A percentile compares a stretch with the other conserved stretches of the same genome.
Evolutionary conservation across 2,329 filamentous ascomycete species (phyloP).

Genomic region (Lecanicillium sp.): DNA sequence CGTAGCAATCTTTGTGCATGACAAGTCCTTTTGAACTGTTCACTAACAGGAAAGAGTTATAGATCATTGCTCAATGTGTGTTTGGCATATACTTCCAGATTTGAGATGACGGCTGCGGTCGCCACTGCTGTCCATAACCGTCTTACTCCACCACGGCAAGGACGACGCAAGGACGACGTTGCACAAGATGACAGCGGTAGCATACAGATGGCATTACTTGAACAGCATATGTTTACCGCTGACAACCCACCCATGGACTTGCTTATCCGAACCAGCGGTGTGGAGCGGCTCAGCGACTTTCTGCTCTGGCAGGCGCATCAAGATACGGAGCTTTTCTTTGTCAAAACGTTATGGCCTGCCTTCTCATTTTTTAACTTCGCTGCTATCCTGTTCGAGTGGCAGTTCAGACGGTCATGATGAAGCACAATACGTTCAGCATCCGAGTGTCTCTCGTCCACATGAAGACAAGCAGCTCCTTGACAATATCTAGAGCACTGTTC

Average conservation of each 20-base stretch:
- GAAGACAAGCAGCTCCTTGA: no score
- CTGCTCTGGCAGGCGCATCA: slow-evolving; percentile 93
- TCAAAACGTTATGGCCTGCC: slow-evolving; percentile 83
- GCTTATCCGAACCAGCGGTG: slow-evolving; percentile 80
- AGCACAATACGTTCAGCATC: no score
- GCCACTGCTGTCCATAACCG: slow-evolving; percentile 74
- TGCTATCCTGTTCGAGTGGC: slow-evolving; percentile 80
- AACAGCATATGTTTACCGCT: slow-evolving; percentile 72
- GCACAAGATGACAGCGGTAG: slow-evolving; percentile 43
- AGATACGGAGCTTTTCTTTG: slow-evolving; percentile 75
- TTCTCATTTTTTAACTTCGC: slow-evolving; percentile 84
- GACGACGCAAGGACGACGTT: slow-evolving; percentile 23
- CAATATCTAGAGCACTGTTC: no score
- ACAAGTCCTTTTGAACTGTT: no score
- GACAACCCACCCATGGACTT: slow-evolving; percentile 75
- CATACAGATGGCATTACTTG: slow-evolving; percentile 70
- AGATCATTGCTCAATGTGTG: slow-evolving; percentile 69
- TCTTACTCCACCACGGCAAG: slow-evolving; percentile 58
- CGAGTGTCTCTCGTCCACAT: no score
- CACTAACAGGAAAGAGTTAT: not conserved
- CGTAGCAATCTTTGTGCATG: slow-evolving; percentile 16
- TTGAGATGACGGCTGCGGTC: slow-evolving; percentile 82
- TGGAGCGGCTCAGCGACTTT: slow-evolving; percentile 80
- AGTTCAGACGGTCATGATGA: no score
- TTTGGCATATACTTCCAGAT: slow-evolving; percentile 84